phyloP scores from a whole-genome alignment of 331 rosid species.

The Dryas integrifolia region DNA sequence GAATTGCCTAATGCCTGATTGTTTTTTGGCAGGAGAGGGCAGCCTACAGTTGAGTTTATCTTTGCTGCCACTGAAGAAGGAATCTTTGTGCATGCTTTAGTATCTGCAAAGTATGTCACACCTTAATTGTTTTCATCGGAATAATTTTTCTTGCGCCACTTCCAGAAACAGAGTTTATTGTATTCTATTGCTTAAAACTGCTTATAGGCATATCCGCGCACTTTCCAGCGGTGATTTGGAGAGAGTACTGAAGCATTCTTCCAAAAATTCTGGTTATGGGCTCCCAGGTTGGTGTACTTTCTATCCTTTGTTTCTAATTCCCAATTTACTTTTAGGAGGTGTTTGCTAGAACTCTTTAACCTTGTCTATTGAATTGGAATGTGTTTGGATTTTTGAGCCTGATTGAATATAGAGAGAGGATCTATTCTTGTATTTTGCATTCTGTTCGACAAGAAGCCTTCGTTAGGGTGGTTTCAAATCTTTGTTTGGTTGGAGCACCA shows the following conservation, averaged over 20 bases:
- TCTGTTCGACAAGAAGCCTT: background rate
- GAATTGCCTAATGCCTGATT: conserved; percentile 36
- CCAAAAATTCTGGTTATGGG: conserved; percentile 43
- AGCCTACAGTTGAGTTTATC: conserved; percentile 74
- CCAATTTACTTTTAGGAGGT: background rate
- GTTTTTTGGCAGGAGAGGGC: conserved; percentile 73
- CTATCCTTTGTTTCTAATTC: conserved; percentile 8
- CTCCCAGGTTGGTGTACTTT: conserved; percentile 73
- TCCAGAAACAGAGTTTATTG: background rate
- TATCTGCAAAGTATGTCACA: conserved; percentile 69
- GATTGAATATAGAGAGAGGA: background rate
- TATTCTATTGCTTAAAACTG: background rate
- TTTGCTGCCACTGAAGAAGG: conserved; percentile 95
- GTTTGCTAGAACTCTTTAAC: conserved; percentile 6
- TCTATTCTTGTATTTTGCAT: background rate
- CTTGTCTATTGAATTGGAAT: background rate
- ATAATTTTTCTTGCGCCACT: conserved; percentile 13
- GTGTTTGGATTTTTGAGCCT: background rate
- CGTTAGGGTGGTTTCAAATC: background rate
- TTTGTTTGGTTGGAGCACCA: background rate
- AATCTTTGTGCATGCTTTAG: conserved; percentile 72
- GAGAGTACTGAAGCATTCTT: conserved; percentile 59
- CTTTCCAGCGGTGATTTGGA: conserved; percentile 71
- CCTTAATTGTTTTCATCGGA: conserved; percentile 13
- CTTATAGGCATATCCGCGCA: conserved; percentile 70